Conservation (phyloP, 2,329 filamentous ascomycete genomes). For the Podosphaera aphanis region DNA sequence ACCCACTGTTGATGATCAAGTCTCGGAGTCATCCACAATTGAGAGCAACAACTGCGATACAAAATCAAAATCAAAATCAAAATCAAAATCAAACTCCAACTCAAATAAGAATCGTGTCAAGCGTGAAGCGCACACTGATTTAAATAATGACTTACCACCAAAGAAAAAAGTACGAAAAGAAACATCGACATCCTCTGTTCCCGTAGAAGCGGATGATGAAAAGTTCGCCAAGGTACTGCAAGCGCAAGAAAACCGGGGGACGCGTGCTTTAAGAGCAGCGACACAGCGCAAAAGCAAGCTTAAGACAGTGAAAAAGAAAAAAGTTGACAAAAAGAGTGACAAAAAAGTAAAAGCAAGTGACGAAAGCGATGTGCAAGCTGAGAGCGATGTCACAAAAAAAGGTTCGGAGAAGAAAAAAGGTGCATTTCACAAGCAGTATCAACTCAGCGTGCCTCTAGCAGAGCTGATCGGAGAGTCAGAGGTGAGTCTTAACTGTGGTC, state of each 20-base stretch:
- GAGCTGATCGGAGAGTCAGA: conserved; percentile 46
- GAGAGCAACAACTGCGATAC: not conserved
- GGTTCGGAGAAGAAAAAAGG: conserved; percentile 52
- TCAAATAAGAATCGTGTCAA: conserved; percentile 1
- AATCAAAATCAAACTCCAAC: not conserved
- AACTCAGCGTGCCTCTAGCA: conserved; percentile 44
- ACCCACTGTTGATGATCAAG: not conserved
- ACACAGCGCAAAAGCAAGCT: conserved; percentile 19
- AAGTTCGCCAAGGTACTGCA: conserved; percentile 70
- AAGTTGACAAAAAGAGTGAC: conserved; percentile 46
- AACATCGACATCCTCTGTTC: conserved; percentile 22
- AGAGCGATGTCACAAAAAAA: conserved; percentile 34
- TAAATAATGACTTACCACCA: conserved; percentile 17
- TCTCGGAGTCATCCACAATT: not conserved
- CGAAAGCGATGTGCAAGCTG: conserved; percentile 51
- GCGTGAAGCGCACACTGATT: conserved; percentile 5
- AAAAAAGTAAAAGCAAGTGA: conserved; percentile 58
- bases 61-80: not conserved
- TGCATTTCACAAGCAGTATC: conserved; percentile 75
- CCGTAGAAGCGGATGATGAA: conserved; percentile 53
- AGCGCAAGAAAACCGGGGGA: conserved; percentile 63
- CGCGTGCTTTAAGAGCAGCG: conserved; percentile 52
- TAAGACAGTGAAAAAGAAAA: conserved; percentile 1
- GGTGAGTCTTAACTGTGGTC: conserved; percentile 21
- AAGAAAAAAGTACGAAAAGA: conserved; percentile 37